These are phyloP conservation scores for Solanum sitiens DNA, from an alignment of 257 asterid genomes.

Conservation along the genomic window DNA sequence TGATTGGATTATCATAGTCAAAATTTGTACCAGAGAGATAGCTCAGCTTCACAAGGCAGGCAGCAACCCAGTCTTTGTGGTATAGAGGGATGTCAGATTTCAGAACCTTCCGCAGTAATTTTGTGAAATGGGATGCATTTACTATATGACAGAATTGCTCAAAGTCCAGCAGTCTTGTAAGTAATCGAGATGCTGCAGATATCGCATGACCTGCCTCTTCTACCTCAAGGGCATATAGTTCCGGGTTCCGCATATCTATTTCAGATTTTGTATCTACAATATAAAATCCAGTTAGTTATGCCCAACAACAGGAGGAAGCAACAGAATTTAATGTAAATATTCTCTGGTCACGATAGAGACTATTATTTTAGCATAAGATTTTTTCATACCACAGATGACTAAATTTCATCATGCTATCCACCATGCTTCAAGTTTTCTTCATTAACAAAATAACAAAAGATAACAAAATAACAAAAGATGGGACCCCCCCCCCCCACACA, in stretches of 20 bases:
- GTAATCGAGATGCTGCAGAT: slow-evolving; percentile 59
- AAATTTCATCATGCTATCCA: neutral
- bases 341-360: neutral
- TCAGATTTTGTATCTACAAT: slow-evolving; percentile 22
- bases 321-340: neutral
- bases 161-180: slow-evolving; percentile 48
- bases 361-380: neutral
- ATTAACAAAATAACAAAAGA: neutral
- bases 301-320: neutral
- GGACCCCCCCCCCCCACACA: neutral
- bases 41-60: slow-evolving; percentile 64
- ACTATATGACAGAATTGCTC: slow-evolving; percentile 21
- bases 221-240: slow-evolving; percentile 33
- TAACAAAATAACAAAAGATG: too few species aligned
- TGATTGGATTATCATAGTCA: slow-evolving; percentile 33
- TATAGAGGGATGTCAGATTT: slow-evolving; percentile 44
- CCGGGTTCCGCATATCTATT: slow-evolving; percentile 28
- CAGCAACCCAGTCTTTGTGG: slow-evolving; percentile 71
- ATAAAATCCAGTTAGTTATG: neutral
- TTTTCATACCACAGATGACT: neutral
- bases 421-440: neutral
- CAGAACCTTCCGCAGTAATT: slow-evolving; percentile 45
- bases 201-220: slow-evolving; percentile 73
- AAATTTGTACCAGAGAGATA: slow-evolving; percentile 19
- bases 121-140: slow-evolving; percentile 22